These are phyloP conservation scores for Fusarium sp. DNA, from an alignment of 2,329 filamentous ascomycete genomes.

Conservation along the genomic window DNA sequence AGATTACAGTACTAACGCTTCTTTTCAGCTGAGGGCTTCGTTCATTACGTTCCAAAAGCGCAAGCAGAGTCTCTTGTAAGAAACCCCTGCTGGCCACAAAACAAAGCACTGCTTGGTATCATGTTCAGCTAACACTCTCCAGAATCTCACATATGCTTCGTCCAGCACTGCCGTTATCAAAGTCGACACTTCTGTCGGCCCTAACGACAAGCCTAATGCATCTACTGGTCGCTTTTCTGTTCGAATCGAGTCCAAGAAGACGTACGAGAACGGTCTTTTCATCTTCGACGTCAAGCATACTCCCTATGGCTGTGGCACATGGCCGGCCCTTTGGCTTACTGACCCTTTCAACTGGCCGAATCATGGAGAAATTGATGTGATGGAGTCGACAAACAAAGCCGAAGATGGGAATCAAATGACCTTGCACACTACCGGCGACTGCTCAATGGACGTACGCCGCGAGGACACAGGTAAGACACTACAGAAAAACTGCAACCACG, in stretches of 20 bases:
- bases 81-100: neutral
- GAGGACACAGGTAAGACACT: slow-evolving; percentile 59
- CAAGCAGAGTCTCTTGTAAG: slow-evolving; percentile 56
- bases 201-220: slow-evolving; percentile 57
- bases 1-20: neutral
- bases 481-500: slow-evolving; percentile 61
- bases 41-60: slow-evolving; percentile 61
- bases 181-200: slow-evolving; percentile 69
- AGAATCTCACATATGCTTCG: slow-evolving; percentile 72
- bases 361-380: slow-evolving; percentile 72
- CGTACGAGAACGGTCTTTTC: slow-evolving; percentile 72
- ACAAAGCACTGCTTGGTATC: neutral
- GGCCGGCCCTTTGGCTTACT: slow-evolving; percentile 73
- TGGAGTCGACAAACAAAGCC: slow-evolving; percentile 67
- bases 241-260: slow-evolving; percentile 67
- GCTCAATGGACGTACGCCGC: slow-evolving; percentile 64
- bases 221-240: slow-evolving; percentile 71
- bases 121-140: neutral
- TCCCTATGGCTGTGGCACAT: slow-evolving; percentile 70
- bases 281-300: slow-evolving; percentile 73
- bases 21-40: slow-evolving; percentile 56
- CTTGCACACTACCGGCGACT: slow-evolving; percentile 64
- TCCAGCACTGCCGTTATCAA: slow-evolving; percentile 62
- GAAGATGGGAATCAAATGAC: slow-evolving; percentile 66
- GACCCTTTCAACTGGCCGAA: slow-evolving; percentile 70